Percentiles rank a stretch among this genome's conserved stretches.
phyloP scores from a whole-genome alignment of 2,329 filamentous ascomycete genomes.

The Fusarium papillatum region DNA sequence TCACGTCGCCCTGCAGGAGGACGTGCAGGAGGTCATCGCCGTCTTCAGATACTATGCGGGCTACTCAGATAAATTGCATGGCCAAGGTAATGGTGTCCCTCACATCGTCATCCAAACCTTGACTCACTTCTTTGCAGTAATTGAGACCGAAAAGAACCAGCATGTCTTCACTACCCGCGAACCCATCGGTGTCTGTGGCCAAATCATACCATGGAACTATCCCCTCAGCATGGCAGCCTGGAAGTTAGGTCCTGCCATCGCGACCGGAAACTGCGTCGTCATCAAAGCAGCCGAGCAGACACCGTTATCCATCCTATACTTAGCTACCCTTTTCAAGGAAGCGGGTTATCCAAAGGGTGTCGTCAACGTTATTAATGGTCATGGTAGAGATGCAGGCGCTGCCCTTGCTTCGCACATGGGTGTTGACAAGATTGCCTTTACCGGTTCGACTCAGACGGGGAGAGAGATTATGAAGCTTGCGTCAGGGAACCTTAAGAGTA shows the following conservation, averaged over 20 bases:
- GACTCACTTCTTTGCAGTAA: neutral
- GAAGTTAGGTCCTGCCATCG: neutral
- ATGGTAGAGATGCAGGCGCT: neutral
- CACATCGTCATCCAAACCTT: neutral
- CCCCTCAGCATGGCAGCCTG: constrained; percentile 5
- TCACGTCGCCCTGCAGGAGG: neutral
- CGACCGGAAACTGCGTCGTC: neutral
- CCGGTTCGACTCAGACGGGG: neutral
- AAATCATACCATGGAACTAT: constrained; percentile 22
- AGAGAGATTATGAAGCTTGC: neutral
- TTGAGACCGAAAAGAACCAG: neutral
- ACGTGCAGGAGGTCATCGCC: neutral
- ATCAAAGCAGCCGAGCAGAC: neutral
- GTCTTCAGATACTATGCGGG: neutral
- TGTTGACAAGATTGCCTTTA: neutral
- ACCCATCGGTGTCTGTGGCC: constrained; percentile 25
- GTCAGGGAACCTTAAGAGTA: neutral
- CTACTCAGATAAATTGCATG: neutral
- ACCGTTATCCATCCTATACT: neutral
- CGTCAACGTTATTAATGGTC: neutral
- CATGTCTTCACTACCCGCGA: constrained; percentile 13
- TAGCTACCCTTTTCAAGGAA: neutral
- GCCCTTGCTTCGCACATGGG: neutral
- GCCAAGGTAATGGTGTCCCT: neutral
- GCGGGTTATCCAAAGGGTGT: neutral